phyloP scores from a whole-genome alignment of 768 basidiomycete species.

The Sporobolomyces phaffii region DNA sequence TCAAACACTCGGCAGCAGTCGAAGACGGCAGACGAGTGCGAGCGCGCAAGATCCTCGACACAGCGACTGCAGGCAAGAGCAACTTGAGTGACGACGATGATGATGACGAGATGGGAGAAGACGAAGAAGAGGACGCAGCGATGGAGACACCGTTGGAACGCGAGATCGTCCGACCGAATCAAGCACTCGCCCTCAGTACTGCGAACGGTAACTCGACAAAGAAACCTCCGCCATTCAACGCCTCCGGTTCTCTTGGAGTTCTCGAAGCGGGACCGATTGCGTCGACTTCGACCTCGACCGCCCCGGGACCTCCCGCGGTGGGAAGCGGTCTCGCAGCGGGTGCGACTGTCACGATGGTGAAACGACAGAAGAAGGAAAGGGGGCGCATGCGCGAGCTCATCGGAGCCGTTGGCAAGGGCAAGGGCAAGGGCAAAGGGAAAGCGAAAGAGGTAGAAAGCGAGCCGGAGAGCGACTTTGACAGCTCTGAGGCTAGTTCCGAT shows the following conservation, averaged over 20 bases:
- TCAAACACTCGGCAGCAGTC: constrained; percentile 32
- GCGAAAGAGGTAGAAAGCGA: constrained; percentile 40
- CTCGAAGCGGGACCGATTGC: background rate
- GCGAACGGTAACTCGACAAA: constrained; percentile 2
- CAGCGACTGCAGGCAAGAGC: constrained; percentile 39
- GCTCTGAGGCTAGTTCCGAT: constrained; percentile 35
- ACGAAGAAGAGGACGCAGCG: constrained; percentile 49
- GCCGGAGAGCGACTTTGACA: constrained; percentile 32
- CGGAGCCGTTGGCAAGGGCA: constrained; percentile 37
- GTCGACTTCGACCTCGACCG: constrained; percentile 13
- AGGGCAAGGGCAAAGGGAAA: constrained; percentile 33
- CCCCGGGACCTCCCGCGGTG: background rate
- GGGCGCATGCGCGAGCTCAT: constrained; percentile 41
- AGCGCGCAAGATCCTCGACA: constrained; percentile 36
- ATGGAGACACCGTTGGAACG: constrained; percentile 4
- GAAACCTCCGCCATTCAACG: constrained; percentile 26
- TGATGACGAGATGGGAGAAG: constrained; percentile 57
- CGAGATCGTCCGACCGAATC: constrained; percentile 22
- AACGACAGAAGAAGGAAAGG: constrained; percentile 34
- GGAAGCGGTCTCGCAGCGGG: constrained; percentile 48
- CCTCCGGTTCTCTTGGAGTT: constrained; percentile 34
- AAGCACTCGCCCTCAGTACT: constrained; percentile 15
- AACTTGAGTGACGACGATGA: constrained; percentile 52
- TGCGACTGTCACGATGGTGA: constrained; percentile 54
- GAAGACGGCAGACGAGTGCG: constrained; percentile 23